A percentile compares a stretch with the other conserved stretches of the same genome.
Conservation (phyloP, 805 yeast genomes). For the Metschnikowia lochheadii region DNA sequence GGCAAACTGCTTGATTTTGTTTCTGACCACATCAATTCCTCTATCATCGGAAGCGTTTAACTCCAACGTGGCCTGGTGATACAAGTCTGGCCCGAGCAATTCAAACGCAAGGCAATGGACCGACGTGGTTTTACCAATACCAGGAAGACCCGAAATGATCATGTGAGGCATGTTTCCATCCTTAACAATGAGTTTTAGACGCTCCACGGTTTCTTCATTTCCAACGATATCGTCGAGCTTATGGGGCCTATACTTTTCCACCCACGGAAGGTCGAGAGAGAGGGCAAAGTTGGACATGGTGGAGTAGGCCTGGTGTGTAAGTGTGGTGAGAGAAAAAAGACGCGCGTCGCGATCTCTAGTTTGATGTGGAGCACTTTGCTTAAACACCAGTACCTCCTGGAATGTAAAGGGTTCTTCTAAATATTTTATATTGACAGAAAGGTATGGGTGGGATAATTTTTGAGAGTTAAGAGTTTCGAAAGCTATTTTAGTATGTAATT, state of each 20-base stretch:
- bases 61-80: conserved; percentile 82
- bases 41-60: conserved; percentile 95
- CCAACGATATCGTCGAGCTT: conserved; percentile 84
- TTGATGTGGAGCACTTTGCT: not conserved
- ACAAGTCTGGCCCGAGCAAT: conserved; percentile 62
- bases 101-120: conserved; percentile 86
- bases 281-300: conserved; percentile 10
- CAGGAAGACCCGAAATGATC: conserved; percentile 94
- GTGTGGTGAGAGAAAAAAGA: not conserved
- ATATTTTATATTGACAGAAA: not conserved
- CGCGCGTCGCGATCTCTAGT: conserved; percentile 3
- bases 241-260: conserved; percentile 92
- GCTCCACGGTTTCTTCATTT: conserved; percentile 81
- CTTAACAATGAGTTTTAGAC: conserved; percentile 75
- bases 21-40: conserved; percentile 95
- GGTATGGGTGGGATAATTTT: too few relatives aligned
- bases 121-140: conserved; percentile 96
- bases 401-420: too few relatives aligned
- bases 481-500: too few relatives aligned
- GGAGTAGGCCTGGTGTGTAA: not conserved
- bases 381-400: not conserved
- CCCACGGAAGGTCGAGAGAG: conserved; percentile 47
- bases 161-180: conserved; percentile 98
- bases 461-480: too few relatives aligned
- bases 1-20: conserved; percentile 91